These are phyloP conservation scores for Neckera pumila DNA, from an alignment of 225 moss, liverwort and hornwort species.

Conservation along the genomic window DNA sequence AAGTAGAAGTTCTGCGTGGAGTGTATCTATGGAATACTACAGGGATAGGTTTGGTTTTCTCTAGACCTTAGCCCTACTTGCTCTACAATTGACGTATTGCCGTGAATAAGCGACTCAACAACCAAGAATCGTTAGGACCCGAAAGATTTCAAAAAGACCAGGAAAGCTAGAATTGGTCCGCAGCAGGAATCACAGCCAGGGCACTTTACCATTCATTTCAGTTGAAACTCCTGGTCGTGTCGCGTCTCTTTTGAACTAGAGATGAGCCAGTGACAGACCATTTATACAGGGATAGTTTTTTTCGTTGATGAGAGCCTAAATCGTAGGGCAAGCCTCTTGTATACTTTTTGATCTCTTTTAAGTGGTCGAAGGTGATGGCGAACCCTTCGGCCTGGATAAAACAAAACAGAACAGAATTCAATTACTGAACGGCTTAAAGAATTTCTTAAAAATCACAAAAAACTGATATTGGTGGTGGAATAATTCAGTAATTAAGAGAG, in stretches of 20 bases:
- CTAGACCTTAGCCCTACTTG: not conserved
- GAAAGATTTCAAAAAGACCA: not conserved
- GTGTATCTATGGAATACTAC: not conserved
- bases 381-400: not conserved
- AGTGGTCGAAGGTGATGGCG: conserved; percentile 3
- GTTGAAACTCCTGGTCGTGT: not conserved
- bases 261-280: not conserved
- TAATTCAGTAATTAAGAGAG: not conserved
- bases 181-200: not conserved
- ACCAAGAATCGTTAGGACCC: not conserved
- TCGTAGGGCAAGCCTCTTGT: not conserved
- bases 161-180: not conserved
- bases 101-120: not conserved
- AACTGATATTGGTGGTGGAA: not conserved
- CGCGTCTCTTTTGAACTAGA: not conserved
- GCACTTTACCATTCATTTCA: not conserved
- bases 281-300: not conserved
- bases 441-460: not conserved
- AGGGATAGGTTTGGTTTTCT: not conserved
- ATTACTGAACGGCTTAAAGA: not conserved
- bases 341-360: not conserved
- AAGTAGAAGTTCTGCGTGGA: too few species aligned
- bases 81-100: not conserved
- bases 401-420: not conserved
- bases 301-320: not conserved